Percentiles rank a stretch among this genome's conserved stretches.
phyloP scores from a whole-genome alignment of 1,284 basidiomycete genomes.

The Cutaneotrichosporon curvatum region DNA sequence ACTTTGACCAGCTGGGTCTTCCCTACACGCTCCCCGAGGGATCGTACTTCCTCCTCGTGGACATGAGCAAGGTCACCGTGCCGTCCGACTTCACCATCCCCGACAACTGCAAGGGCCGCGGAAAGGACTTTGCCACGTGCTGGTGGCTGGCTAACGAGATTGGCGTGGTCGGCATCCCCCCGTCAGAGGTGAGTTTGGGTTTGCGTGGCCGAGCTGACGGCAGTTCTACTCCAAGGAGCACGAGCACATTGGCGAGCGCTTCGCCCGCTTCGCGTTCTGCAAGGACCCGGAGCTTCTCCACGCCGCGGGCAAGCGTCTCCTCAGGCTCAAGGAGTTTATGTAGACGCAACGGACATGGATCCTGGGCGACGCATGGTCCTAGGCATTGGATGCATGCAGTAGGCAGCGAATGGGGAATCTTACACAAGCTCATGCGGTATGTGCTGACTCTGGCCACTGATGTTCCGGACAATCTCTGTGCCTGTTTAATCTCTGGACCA shows the following conservation, averaged over 20 bases:
- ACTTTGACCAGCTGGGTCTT: conserved; percentile 77
- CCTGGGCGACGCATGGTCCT: not conserved
- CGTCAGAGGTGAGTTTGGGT: conserved; percentile 58
- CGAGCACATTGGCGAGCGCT: conserved; percentile 72
- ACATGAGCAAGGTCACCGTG: conserved; percentile 71
- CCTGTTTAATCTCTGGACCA: too few relatives aligned
- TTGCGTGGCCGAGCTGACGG: not conserved
- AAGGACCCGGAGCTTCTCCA: conserved; percentile 78
- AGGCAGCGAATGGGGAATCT: too few relatives aligned
- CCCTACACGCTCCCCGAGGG: conserved; percentile 83
- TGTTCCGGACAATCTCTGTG: too few relatives aligned
- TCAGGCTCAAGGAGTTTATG: conserved; percentile 63
- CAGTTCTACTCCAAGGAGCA: conserved; percentile 83
- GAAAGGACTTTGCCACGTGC: conserved; percentile 80
- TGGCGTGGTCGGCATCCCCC: conserved; percentile 84
- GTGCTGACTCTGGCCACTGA: too few relatives aligned
- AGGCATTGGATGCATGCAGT: not conserved
- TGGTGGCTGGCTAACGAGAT: conserved; percentile 87
- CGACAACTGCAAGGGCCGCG: conserved; percentile 64
- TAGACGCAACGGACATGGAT: not conserved
- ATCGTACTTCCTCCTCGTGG: conserved; percentile 81
- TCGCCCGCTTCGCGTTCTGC: conserved; percentile 85
- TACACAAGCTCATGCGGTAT: too few relatives aligned
- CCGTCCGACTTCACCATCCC: conserved; percentile 82
- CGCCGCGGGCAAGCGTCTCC: conserved; percentile 67